Conservation (phyloP, 2,329 filamentous ascomycete genomes). For the Thermothelomyces thermophilus region DNA sequence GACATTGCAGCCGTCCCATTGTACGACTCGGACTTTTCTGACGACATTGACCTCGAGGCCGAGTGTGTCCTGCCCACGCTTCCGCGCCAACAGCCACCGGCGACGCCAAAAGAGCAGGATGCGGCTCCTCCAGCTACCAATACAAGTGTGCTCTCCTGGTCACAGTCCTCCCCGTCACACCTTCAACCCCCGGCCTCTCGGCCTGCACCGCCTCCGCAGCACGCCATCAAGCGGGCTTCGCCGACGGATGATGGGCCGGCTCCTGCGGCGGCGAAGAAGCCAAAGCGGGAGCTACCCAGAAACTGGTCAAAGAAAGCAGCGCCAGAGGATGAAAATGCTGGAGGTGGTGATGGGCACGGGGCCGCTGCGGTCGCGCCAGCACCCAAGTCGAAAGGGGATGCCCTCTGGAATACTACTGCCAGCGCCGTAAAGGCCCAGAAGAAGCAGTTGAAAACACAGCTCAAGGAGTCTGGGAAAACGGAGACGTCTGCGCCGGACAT, state of each 20-base stretch:
- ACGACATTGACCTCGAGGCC: constrained; percentile 69
- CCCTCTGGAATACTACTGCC: constrained; percentile 66
- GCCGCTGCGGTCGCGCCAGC: constrained; percentile 29
- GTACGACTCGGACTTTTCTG: constrained; percentile 82
- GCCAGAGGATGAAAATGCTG: constrained; percentile 32
- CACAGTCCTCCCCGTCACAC: constrained; percentile 55
- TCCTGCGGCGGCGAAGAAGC: constrained; percentile 40
- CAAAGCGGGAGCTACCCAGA: constrained; percentile 45
- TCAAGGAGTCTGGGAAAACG: constrained; percentile 41
- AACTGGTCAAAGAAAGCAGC: constrained; percentile 14
- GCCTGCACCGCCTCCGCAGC: constrained; percentile 16
- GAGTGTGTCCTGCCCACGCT: constrained; percentile 45
- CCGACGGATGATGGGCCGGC: constrained; percentile 30
- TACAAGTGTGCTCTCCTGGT: constrained; percentile 57
- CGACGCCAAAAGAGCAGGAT: neutral
- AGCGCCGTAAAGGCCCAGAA: constrained; percentile 73
- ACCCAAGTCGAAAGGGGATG: constrained; percentile 29
- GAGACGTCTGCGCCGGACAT: constrained; percentile 41
- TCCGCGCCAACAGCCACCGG: constrained; percentile 19
- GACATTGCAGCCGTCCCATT: constrained; percentile 45
- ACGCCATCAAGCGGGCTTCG: constrained; percentile 38
- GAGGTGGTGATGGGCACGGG: constrained; percentile 26
- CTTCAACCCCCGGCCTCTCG: constrained; percentile 32
- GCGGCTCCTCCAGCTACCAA: constrained; percentile 23
- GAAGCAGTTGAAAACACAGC: constrained; percentile 62